Evolutionary conservation across 2,329 filamentous ascomycete species (phyloP).

Genomic region (Exophiala viscosa): DNA sequence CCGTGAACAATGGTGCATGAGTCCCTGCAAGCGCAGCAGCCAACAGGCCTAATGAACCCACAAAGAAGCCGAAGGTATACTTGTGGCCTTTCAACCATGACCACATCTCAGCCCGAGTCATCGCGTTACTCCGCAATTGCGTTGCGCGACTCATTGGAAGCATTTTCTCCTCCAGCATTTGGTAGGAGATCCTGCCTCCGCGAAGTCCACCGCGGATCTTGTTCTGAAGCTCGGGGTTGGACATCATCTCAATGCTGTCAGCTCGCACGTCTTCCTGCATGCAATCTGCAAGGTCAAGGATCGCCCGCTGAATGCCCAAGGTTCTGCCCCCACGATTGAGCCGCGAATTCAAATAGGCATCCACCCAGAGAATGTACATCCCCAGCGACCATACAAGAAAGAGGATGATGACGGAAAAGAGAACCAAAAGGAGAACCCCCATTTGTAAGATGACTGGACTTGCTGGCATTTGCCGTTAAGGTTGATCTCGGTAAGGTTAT

Average conservation of each 20-base stretch:
- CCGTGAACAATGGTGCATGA: conserved; percentile 2
- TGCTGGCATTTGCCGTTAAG: conserved; percentile 21
- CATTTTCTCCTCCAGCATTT: conserved; percentile 6
- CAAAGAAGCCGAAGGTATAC: background rate
- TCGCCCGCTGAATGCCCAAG: conserved; percentile 33
- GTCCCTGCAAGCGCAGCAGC: conserved; percentile 4
- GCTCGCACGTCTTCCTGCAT: conserved; percentile 16
- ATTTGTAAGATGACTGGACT: conserved; percentile 31
- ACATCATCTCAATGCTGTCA: conserved; percentile 7
- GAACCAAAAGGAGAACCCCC: conserved; percentile 38
- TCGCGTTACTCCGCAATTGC: background rate
- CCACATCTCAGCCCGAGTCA: background rate
- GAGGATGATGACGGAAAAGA: conserved; percentile 32
- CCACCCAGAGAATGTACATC: conserved; percentile 37
- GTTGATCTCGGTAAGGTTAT: conserved; percentile 9
- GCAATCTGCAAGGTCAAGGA: conserved; percentile 18
- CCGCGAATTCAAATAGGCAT: conserved; percentile 31
- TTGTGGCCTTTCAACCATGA: background rate
- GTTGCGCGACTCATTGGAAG: conserved; percentile 3
- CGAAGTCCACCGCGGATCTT: conserved; percentile 6
- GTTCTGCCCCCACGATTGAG: conserved; percentile 31
- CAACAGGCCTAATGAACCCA: conserved; percentile 7
- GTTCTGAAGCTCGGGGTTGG: conserved; percentile 7
- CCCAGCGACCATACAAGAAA: conserved; percentile 32
- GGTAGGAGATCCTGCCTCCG: conserved; percentile 10